A percentile compares a stretch with the other conserved stretches of the same genome.
These are phyloP conservation scores for Elsinoe fawcettii DNA, from an alignment of 2,329 filamentous ascomycete genomes.

Conservation along the genomic window DNA sequence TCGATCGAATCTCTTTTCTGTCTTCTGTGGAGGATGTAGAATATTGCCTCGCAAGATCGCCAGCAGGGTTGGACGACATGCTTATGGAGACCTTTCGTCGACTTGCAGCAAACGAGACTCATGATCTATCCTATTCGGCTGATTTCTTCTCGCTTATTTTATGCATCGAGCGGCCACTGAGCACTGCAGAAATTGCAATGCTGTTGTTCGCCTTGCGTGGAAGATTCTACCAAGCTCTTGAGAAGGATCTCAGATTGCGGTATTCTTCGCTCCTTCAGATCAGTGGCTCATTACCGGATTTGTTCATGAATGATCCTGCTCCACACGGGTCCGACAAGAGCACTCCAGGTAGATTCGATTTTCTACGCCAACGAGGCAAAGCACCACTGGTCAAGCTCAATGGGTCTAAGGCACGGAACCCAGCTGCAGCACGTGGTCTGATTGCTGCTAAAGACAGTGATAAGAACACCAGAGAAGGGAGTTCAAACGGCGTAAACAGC, in stretches of 20 bases:
- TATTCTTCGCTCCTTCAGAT: background rate
- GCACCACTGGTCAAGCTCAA: no score
- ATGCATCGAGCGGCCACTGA: background rate
- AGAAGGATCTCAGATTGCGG: background rate
- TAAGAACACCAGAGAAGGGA: background rate
- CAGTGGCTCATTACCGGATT: background rate
- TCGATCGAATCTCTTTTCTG: background rate
- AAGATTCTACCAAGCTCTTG: background rate
- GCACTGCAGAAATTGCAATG: background rate
- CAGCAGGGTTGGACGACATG: background rate
- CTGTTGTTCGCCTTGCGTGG: background rate
- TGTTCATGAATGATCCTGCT: background rate
- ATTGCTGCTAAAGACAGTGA: background rate
- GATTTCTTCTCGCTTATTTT: background rate
- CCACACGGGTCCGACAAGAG: no score
- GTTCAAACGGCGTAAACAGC: background rate
- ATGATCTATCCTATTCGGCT: background rate
- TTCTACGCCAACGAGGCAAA: background rate
- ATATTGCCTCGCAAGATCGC: background rate
- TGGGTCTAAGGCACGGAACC: background rate
- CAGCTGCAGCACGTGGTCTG: background rate
- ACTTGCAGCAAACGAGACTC: background rate
- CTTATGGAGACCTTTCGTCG: background rate
- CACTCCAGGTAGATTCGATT: background rate
- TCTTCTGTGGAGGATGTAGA: background rate